Evolutionary conservation across 805 yeast species (phyloP).

Genomic region (Wickerhamiella qilinensis): DNA sequence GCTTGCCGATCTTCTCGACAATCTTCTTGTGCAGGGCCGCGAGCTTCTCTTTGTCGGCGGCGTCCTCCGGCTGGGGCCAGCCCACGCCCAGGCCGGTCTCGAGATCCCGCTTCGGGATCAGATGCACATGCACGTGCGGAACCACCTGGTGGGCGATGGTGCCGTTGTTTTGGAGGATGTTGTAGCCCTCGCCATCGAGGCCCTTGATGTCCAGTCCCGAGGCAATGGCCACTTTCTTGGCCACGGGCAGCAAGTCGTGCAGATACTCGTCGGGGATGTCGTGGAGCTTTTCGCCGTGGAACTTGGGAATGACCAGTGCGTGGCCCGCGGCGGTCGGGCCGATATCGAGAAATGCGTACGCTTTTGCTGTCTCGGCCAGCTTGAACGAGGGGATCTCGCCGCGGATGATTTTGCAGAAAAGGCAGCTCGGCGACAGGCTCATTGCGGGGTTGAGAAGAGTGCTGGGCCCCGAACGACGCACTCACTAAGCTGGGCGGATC

Average conservation of each 20-base stretch:
- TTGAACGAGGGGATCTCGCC: constrained; percentile 93
- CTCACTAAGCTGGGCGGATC: too few relatives aligned
- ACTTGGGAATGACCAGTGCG: constrained; percentile 77
- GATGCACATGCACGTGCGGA: constrained; percentile 92
- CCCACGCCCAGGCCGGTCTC: constrained; percentile 71
- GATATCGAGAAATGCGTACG: constrained; percentile 77
- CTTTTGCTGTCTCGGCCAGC: constrained; percentile 64
- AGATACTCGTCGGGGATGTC: constrained; percentile 83
- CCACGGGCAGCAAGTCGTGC: constrained; percentile 72
- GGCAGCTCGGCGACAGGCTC: constrained; percentile 30
- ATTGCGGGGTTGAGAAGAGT: too few relatives aligned
- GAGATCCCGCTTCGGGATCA: constrained; percentile 71
- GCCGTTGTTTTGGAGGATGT: constrained; percentile 85
- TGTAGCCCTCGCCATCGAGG: constrained; percentile 56
- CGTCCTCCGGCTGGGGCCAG: constrained; percentile 84
- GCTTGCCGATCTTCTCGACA: constrained; percentile 23
- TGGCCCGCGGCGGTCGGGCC: constrained; percentile 88
- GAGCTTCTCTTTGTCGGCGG: constrained; percentile 41
- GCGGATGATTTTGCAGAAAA: constrained; percentile 87
- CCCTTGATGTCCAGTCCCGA: constrained; percentile 40
- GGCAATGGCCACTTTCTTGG: constrained; percentile 68
- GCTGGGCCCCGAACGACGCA: too few relatives aligned
- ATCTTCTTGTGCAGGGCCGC: constrained; percentile 51
- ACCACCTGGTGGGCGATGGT: constrained; percentile 90
- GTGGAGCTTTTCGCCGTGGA: constrained; percentile 86